Base-by-base conservation (phyloP, 768 basidiomycete species). In the Russula olivacea region DNA sequence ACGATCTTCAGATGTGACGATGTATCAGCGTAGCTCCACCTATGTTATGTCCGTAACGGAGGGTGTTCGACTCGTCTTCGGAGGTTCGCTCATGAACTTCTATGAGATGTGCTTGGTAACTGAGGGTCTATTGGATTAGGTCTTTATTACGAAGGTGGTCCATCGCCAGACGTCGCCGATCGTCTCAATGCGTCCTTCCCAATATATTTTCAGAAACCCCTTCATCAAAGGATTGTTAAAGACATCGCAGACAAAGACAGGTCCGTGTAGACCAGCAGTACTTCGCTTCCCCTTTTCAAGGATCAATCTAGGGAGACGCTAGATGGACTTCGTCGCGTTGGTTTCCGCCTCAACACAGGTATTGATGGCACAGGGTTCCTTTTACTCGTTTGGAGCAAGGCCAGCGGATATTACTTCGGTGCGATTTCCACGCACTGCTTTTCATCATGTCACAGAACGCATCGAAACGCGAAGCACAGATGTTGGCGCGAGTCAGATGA, bases 391-490 rank as follows among this genome's bases (percentile, higher is more conserved):
- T 82, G 76, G 72, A 69, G 65, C 5, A 76, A 73, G 51, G 80
- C 72, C 1, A 83, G 84, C 45, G 84, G 88, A 7, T 89, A 85
- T 71, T 89, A 89, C 72, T 74, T 88, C 1, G 86, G 87, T 82
- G 61, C 28, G 74, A 58, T 12, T 43, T 34, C 43, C 48, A 30
- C 36, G 14, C n/a, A 40, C 2, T 17, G 25, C 19, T n/a, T 58
- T 23, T 32, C 34, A 2, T 45, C 9, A 14, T 32, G 15, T 47
- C 49, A 38, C 53, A 61, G 43, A 52, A 54, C 19, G 8, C 45
- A 4, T 28, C 8, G 32, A 56, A 45, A n/a, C n/a, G 10, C 34
- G 54, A 38, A 32, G 21, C 30, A 43, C 55, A 79, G 78, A 78
- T 34, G 75, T 75, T 41, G 75, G 77, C 45, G 75, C 76, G 36